Evolutionary conservation across 768 basidiomycete species (phyloP).

Genomic region (Boletus rubroflammeus): DNA sequence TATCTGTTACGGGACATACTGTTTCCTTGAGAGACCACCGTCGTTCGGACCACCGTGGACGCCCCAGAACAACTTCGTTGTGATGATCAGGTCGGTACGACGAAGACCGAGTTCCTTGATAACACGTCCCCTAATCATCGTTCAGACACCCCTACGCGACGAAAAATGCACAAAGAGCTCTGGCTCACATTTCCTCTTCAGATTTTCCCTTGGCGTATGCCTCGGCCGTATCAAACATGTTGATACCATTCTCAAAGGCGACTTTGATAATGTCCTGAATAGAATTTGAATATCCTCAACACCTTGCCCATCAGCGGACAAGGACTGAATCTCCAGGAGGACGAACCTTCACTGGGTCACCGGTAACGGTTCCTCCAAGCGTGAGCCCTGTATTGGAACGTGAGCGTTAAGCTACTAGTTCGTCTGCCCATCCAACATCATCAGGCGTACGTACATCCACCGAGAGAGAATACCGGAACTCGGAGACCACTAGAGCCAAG

Average conservation of each 20-base stretch:
- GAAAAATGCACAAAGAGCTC: background rate
- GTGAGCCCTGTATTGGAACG: constrained; percentile 3
- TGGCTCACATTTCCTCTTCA: constrained; percentile 5
- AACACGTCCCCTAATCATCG: background rate
- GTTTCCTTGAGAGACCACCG: constrained; percentile 5
- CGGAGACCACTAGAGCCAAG: constrained; percentile 7
- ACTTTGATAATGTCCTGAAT: constrained; percentile 6
- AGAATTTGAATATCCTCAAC: background rate
- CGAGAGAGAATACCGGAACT: constrained; percentile 7
- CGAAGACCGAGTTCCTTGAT: constrained; percentile 5
- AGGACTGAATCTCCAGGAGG: background rate
- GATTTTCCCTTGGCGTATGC: constrained; percentile 5
- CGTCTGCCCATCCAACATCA: background rate
- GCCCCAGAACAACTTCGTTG: constrained; percentile 5
- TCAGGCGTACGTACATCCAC: constrained; percentile 5
- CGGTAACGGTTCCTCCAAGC: constrained; percentile 4
- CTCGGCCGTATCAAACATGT: constrained; percentile 10
- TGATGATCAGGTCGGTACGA: constrained; percentile 8
- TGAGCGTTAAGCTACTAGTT: background rate
- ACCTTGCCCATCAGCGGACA: background rate
- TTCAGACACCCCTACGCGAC: background rate
- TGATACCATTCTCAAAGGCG: constrained; percentile 9
- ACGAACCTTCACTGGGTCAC: constrained; percentile 7
- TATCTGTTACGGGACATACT: background rate
- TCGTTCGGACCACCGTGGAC: constrained; percentile 1